Evolutionary conservation across 345 rosid genomes (phyloP).

Genomic region (Corymbia maculata): DNA sequence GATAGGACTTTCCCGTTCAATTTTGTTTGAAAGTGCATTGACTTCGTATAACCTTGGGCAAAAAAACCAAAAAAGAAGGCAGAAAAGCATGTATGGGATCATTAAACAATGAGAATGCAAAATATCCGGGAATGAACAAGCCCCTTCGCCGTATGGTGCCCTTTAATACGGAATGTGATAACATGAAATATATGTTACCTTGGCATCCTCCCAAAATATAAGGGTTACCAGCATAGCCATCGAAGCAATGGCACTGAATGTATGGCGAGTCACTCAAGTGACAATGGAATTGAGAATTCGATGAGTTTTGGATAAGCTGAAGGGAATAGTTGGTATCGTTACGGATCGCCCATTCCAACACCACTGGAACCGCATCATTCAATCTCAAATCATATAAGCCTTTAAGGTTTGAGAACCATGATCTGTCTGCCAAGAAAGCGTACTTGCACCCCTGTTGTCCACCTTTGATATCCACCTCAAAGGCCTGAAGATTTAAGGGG

Average conservation of each 20-base stretch:
- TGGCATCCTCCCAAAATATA: fast-evolving
- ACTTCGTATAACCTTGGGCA: neutral
- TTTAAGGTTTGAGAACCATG: too few species aligned
- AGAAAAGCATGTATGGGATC: fast-evolving
- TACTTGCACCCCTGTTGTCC: neutral
- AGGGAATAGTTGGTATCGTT: fast-evolving
- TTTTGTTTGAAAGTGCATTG: neutral
- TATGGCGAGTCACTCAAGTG: fast-evolving
- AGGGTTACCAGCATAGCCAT: too few species aligned
- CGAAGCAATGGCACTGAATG: fast-evolving
- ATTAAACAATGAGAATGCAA: too few species aligned
- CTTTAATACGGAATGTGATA: too few species aligned
- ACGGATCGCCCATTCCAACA: neutral
- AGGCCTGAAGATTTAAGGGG: neutral
- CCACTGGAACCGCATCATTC: too few species aligned
- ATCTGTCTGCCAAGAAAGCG: neutral
- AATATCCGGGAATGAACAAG: too few species aligned
- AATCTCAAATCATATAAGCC: fast-evolving
- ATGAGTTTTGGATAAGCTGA: too few species aligned
- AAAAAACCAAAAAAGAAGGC: neutral
- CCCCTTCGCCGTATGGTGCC: too few species aligned
- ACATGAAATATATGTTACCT: too few species aligned
- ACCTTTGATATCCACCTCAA: neutral
- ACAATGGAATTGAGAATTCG: too few species aligned
- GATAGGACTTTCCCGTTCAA: neutral